Evolutionary conservation across 108 stramenopile genomes (phyloP).

Genomic region (Cyclotella cryptica): DNA sequence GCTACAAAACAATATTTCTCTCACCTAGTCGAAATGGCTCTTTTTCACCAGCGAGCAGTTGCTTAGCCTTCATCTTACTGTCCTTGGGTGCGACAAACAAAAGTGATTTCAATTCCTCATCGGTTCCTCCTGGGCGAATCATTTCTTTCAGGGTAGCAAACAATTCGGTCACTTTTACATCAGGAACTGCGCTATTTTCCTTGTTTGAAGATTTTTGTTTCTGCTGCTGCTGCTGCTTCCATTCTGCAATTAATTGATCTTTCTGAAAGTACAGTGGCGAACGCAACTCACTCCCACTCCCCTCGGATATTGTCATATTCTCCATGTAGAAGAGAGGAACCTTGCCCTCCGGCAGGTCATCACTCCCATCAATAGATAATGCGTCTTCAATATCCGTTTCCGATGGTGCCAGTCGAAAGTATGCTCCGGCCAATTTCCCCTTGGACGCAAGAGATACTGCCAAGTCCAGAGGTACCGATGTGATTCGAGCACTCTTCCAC

Average conservation of each 20-base stretch:
- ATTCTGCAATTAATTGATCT: slow-evolving; percentile 66
- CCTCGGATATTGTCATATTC: slow-evolving; percentile 59
- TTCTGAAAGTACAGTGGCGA: slow-evolving; percentile 79
- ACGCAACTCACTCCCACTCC: slow-evolving; percentile 15
- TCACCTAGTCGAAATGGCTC: slow-evolving; percentile 75
- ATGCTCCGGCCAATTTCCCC: slow-evolving; percentile 60
- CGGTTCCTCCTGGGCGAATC: slow-evolving; percentile 59
- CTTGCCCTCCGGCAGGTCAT: slow-evolving; percentile 83
- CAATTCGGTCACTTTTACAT: slow-evolving; percentile 72
- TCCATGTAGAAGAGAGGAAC: slow-evolving; percentile 83
- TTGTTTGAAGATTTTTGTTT: slow-evolving; percentile 5
- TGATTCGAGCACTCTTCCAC: slow-evolving; percentile 74
- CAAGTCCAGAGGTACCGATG: slow-evolving; percentile 79
- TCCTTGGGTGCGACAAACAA: slow-evolving; percentile 69
- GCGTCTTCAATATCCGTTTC: slow-evolving; percentile 77
- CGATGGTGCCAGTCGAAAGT: slow-evolving; percentile 74
- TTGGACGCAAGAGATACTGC: slow-evolving; percentile 72
- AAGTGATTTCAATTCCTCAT: slow-evolving; percentile 63
- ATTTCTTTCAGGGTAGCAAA: slow-evolving; percentile 69
- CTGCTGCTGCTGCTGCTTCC: slow-evolving; percentile 25
- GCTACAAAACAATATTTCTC: slow-evolving; percentile 66
- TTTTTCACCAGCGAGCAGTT: slow-evolving; percentile 66
- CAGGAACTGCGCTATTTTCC: slow-evolving; percentile 28
- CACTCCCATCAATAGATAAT: slow-evolving; percentile 55
- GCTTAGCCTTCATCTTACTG: slow-evolving; percentile 62